Base-by-base conservation (phyloP, 768 basidiomycete genomes). In the Sarcodon aspratus region DNA sequence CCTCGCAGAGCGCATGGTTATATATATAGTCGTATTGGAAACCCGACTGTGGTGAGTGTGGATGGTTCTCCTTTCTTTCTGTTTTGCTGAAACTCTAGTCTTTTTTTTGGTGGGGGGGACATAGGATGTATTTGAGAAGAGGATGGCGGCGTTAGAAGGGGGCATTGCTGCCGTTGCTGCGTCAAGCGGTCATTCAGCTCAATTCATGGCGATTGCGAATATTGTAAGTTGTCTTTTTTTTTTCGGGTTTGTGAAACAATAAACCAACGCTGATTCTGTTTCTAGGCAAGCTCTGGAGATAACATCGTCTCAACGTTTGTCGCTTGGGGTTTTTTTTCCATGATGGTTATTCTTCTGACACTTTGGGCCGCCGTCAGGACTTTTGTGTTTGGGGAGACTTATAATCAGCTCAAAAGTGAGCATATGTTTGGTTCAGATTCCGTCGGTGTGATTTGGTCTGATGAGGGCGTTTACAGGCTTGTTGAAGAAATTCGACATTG, bases 271-370 rank as follows among this genome's bases (percentile, higher is more conserved):
- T 2, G 68, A 75, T 36, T 57, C n/a, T n/a, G n/a, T 85, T 21
- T 76, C 81, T 4, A 37, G 36, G 36, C 36, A 10, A 64, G 70
- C 1, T 60, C 71, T 7, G 87, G 88, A 0, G 87, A 90, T 57
- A 91, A 90, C 59, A 84, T 89, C 48, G 77, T 90, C 7, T 76
- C 82, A 2, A 75, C 81, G 78, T n/a, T n/a, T n/a, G n/a, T n/a
- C n/a, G n/a, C n/a, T n/a, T n/a, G n/a, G n/a, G n/a, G n/a, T n/a
- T n/a, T n/a, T n/a, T n/a, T n/a, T n/a, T n/a, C n/a, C n/a, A n/a
- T n/a, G n/a, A n/a, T n/a, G n/a, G n/a, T n/a, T n/a, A n/a, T n/a
- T n/a, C n/a, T n/a, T n/a, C n/a, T n/a, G n/a, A n/a, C n/a, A n/a
- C n/a, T n/a, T n/a, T n/a, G n/a, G n/a, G n/a, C n/a, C n/a, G n/a